These are phyloP conservation scores for Beauveria medogensis DNA, from an alignment of 2,329 filamentous ascomycete genomes.

Conservation along the genomic window DNA sequence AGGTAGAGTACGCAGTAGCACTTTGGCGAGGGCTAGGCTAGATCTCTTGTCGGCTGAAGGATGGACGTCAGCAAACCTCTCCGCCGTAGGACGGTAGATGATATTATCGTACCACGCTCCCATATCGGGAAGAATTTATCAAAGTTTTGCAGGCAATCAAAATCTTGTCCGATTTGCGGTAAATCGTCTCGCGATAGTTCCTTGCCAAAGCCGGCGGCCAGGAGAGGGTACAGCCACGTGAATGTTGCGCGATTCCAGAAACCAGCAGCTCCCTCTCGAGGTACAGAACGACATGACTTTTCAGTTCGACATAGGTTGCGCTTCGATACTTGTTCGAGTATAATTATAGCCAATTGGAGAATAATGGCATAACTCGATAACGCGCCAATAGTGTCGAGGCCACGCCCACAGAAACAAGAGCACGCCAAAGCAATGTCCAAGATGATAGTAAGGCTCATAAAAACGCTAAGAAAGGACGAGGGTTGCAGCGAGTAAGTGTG, in stretches of 20 bases:
- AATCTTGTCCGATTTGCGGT: background rate
- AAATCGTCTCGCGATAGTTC: background rate
- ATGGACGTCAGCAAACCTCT: too few species aligned
- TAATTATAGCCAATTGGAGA: constrained; percentile 21
- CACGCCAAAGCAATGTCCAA: constrained; percentile 25
- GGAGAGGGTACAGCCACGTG: background rate
- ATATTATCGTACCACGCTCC: background rate
- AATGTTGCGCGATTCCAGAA: constrained; percentile 7
- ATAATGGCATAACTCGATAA: constrained; percentile 20
- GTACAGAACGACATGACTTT: background rate
- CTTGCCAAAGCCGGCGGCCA: background rate
- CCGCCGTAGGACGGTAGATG: too few species aligned
- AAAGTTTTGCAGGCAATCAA: background rate
- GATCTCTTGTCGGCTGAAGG: background rate
- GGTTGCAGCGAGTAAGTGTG: constrained; percentile 25
- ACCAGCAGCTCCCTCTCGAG: background rate
- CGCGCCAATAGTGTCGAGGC: constrained; percentile 16
- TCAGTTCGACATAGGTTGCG: background rate
- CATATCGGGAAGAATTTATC: background rate
- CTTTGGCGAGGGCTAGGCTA: background rate
- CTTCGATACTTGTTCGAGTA: constrained; percentile 26
- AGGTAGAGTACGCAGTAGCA: background rate
- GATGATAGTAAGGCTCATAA: constrained; percentile 23
- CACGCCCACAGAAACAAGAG: constrained; percentile 24
- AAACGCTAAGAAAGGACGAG: constrained; percentile 23